These are phyloP conservation scores for Corrigiola litoralis DNA, from an alignment of 179 eudicot genomes.

Conservation along the genomic window DNA sequence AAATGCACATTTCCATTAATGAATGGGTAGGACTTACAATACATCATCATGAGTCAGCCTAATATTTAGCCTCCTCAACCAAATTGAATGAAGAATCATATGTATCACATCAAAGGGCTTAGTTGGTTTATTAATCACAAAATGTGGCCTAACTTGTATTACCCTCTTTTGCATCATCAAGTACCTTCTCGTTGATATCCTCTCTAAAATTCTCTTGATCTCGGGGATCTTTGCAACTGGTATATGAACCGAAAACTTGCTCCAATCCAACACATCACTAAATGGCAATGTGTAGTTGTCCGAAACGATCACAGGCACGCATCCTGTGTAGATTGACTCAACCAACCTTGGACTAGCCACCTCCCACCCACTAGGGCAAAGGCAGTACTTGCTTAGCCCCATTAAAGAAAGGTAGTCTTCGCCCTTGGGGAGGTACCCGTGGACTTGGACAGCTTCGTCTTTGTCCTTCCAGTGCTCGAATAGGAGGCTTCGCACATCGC, in stretches of 20 bases:
- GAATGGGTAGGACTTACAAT: too few species aligned
- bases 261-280: conserved; percentile 58
- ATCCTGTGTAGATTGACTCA: conserved; percentile 46
- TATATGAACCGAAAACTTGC: conserved; percentile 34
- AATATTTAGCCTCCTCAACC: conserved; percentile 53
- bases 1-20: too few species aligned
- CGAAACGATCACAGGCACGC: conserved; percentile 48
- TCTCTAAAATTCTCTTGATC: conserved; percentile 42
- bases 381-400: conserved; percentile 39
- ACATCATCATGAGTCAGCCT: conserved; percentile 17
- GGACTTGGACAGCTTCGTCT: conserved; percentile 33
- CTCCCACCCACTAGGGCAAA: conserved; percentile 68
- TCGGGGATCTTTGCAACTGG: conserved; percentile 33
- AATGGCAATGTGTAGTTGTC: conserved; percentile 44
- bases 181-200: conserved; percentile 34
- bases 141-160: conserved; percentile 48
- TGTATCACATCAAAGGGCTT: conserved; percentile 46
- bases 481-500: conserved; percentile 31
- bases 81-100: conserved; percentile 57
- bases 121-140: conserved; percentile 40
- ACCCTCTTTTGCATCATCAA: conserved; percentile 42
- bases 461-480: conserved; percentile 50
- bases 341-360: conserved; percentile 60
- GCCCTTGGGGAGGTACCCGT: conserved; percentile 36
- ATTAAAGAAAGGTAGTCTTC: conserved; percentile 30